phyloP scores from a whole-genome alignment of 495 filamentous ascomycete species.

The Xylaria bambusicola region DNA sequence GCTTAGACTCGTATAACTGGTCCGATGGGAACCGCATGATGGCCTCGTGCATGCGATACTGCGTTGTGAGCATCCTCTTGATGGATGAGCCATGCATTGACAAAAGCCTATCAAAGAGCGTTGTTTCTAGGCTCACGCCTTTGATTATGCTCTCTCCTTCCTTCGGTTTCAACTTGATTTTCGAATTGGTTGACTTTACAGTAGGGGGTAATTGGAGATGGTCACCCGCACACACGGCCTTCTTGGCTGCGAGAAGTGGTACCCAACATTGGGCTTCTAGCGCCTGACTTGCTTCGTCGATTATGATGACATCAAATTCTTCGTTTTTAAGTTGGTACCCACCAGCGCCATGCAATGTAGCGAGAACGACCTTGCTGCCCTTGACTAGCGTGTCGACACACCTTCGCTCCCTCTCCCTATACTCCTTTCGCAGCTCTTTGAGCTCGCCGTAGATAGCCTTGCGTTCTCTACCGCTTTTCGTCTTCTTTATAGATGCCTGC shows the following conservation, averaged over 20 bases:
- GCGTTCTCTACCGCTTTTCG: conserved; percentile 75
- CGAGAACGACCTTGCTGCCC: conserved; percentile 82
- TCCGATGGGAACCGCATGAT: conserved; percentile 95
- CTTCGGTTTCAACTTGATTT: conserved; percentile 37
- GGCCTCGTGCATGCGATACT: conserved; percentile 95
- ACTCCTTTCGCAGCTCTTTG: conserved; percentile 85
- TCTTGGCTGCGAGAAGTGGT: conserved; percentile 75
- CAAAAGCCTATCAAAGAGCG: conserved; percentile 88
- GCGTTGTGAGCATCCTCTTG: conserved; percentile 94
- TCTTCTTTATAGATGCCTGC: conserved; percentile 85
- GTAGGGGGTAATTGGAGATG: conserved; percentile 94
- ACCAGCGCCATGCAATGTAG: conserved; percentile 90
- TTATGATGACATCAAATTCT: conserved; percentile 88
- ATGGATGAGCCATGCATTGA: conserved; percentile 77
- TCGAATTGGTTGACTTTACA: conserved; percentile 76
- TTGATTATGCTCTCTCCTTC: conserved; percentile 38
- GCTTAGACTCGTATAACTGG: conserved; percentile 78
- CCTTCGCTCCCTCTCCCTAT: conserved; percentile 75
- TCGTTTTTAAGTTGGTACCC: conserved; percentile 79
- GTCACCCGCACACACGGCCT: conserved; percentile 90
- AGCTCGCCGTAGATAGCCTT: conserved; percentile 82
- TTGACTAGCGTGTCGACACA: conserved; percentile 76
- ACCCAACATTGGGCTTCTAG: conserved; percentile 98
- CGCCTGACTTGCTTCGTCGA: conserved; percentile 95
- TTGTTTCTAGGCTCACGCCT: conserved; percentile 71